Evolutionary conservation across 345 rosid species (phyloP).

Genomic region (Noccaea caerulescens): DNA sequence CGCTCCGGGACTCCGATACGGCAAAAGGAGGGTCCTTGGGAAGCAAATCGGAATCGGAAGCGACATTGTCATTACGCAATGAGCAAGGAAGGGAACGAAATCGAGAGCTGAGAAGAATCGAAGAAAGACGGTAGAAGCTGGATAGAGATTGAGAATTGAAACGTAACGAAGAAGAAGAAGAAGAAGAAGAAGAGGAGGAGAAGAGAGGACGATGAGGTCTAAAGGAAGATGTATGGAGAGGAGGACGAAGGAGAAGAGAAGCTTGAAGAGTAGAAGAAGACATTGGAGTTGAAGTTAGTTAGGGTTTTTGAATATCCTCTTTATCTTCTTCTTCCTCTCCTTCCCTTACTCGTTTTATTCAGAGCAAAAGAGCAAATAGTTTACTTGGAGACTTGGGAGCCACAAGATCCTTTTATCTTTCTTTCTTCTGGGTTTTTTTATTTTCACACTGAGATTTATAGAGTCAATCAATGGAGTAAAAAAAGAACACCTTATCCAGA

Average conservation of each 20-base stretch:
- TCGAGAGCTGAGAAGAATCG: slow-evolving; percentile 33
- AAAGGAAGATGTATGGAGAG: slow-evolving; percentile 36
- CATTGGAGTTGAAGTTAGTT: slow-evolving; percentile 50
- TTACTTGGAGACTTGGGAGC: slow-evolving; percentile 42
- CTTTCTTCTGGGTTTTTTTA: not conserved
- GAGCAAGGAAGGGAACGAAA: slow-evolving; percentile 50
- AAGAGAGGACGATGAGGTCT: slow-evolving; percentile 12
- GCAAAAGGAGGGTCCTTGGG: slow-evolving; percentile 22
- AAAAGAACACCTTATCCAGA: slow-evolving; percentile 19
- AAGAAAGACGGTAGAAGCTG: slow-evolving; percentile 28
- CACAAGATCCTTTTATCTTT: slow-evolving; percentile 37
- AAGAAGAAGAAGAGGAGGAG: slow-evolving; percentile 33
- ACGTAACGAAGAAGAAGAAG: slow-evolving; percentile 28
- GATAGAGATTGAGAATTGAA: slow-evolving; percentile 39
- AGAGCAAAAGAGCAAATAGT: slow-evolving; percentile 24
- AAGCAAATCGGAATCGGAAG: slow-evolving; percentile 49
- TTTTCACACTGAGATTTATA: not conserved
- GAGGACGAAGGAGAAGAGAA: slow-evolving; percentile 62
- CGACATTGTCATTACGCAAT: slow-evolving; percentile 60
- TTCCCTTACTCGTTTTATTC: not conserved
- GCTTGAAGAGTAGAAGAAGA: slow-evolving; percentile 66
- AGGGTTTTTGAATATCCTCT: slow-evolving; percentile 53
- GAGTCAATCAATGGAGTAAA: too few relatives aligned
- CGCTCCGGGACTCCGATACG: not conserved
- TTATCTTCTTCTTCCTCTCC: slow-evolving; percentile 23